Conservation (phyloP, 1,284 basidiomycete genomes). For the Malassezia arunalokei region DNA sequence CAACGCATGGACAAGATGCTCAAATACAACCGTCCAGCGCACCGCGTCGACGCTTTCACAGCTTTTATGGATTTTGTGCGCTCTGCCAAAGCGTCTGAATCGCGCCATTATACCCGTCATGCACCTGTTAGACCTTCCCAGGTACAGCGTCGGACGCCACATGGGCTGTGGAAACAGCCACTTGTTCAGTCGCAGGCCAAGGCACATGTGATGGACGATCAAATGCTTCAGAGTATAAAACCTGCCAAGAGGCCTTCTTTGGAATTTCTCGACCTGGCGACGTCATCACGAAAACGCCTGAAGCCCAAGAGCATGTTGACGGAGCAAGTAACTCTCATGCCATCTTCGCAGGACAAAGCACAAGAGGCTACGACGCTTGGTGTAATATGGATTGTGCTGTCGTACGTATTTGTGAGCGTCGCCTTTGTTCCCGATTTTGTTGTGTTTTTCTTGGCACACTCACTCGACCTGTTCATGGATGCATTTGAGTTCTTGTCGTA, state of each 20-base stretch:
- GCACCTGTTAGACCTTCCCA: background rate
- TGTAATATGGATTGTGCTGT: slow-evolving; percentile 1
- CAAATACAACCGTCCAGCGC: slow-evolving; percentile 35
- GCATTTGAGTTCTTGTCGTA: slow-evolving; percentile 20
- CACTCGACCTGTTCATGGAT: slow-evolving; percentile 27
- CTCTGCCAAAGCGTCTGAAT: slow-evolving; percentile 40
- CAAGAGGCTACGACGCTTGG: background rate
- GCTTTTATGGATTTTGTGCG: slow-evolving; percentile 41
- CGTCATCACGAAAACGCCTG: background rate
- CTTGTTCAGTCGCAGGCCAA: background rate
- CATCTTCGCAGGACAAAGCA: background rate
- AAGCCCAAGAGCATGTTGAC: background rate
- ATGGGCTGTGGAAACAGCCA: background rate
- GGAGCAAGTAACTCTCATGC: background rate
- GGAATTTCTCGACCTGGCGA: background rate
- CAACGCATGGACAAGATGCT: slow-evolving; percentile 28
- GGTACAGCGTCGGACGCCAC: background rate
- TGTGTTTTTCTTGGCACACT: slow-evolving; percentile 36
- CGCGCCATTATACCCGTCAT: background rate
- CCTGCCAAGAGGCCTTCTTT: background rate
- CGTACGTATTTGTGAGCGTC: background rate
- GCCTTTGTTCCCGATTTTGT: slow-evolving; percentile 20
- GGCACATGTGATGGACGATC: background rate
- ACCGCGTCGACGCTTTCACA: slow-evolving; percentile 35
- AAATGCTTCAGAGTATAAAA: background rate